Conservation (phyloP, 805 yeast species). For the Osmozyma mogii region DNA sequence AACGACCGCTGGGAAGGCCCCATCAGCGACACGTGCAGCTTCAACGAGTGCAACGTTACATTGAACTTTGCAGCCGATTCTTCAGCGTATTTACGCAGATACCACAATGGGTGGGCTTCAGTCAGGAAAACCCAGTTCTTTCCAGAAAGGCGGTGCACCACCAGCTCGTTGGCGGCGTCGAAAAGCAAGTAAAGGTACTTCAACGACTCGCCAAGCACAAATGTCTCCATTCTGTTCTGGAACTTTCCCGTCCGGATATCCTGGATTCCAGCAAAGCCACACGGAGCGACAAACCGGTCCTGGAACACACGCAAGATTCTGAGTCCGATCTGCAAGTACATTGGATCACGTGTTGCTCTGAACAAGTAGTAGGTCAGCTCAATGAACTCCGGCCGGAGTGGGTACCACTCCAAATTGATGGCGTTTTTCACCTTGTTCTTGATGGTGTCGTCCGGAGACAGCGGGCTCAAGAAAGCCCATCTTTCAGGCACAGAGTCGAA, state of each 20-base stretch:
- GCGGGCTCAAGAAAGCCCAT: constrained; percentile 37
- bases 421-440: constrained; percentile 14
- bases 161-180: constrained; percentile 50
- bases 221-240: constrained; percentile 87
- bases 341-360: constrained; percentile 79
- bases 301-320: constrained; percentile 50
- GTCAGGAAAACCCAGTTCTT: constrained; percentile 68
- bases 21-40: too few species aligned
- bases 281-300: constrained; percentile 43
- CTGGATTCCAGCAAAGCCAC: constrained; percentile 78
- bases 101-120: constrained; percentile 90
- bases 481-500: constrained; percentile 85
- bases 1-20: constrained; percentile 3
- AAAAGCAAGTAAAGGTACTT: constrained; percentile 77
- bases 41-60: too few species aligned
- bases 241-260: constrained; percentile 53
- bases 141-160: constrained; percentile 20
- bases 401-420: constrained; percentile 78
- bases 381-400: constrained; percentile 83
- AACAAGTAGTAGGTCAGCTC: constrained; percentile 83
- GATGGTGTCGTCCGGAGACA: constrained; percentile 4
- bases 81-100: constrained; percentile 25
- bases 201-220: constrained; percentile 79
- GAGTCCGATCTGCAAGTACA: constrained; percentile 70
- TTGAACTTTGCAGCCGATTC: constrained; percentile 5